Evolutionary conservation across 495 filamentous ascomycete species (phyloP).

Genomic region (Chaetomium cochliodes): DNA sequence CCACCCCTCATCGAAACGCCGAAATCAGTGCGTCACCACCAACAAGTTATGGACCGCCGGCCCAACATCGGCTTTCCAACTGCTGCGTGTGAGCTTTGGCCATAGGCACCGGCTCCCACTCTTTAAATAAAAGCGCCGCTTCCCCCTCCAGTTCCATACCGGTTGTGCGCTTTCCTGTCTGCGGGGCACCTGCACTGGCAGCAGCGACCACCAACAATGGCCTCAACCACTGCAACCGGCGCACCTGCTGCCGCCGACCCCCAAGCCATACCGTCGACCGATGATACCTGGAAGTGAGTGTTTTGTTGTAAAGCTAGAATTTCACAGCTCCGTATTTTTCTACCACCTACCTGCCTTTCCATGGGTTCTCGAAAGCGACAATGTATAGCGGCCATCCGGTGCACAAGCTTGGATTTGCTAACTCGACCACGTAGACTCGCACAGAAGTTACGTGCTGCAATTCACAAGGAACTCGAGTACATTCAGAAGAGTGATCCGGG

Average conservation of each 20-base stretch:
- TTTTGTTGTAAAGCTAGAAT: not conserved
- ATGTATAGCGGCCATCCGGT: not conserved
- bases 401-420: slow-evolving; percentile 15
- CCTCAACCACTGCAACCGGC: slow-evolving; percentile 12
- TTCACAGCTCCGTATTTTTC: not conserved
- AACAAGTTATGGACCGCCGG: slow-evolving; percentile 39
- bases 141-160: not conserved
- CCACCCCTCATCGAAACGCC: slow-evolving; percentile 31
- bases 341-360: not conserved
- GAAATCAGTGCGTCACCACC: slow-evolving; percentile 11
- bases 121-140: slow-evolving; percentile 8
- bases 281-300: slow-evolving; percentile 35
- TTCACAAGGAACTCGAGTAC: slow-evolving; percentile 43
- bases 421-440: slow-evolving; percentile 27
- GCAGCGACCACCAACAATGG: slow-evolving; percentile 21
- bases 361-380: not conserved
- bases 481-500: slow-evolving; percentile 44
- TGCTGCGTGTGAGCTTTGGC: slow-evolving; percentile 31
- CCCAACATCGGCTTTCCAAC: slow-evolving; percentile 22
- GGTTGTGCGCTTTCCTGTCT: not conserved
- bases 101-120: slow-evolving; percentile 14
- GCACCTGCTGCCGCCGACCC: not conserved
- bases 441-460: slow-evolving; percentile 28
- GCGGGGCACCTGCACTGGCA: slow-evolving; percentile 1
- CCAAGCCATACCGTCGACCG: slow-evolving; percentile 18